Conservation (phyloP, 2,329 filamentous ascomycete species). For the Fusarium ambrosium region DNA sequence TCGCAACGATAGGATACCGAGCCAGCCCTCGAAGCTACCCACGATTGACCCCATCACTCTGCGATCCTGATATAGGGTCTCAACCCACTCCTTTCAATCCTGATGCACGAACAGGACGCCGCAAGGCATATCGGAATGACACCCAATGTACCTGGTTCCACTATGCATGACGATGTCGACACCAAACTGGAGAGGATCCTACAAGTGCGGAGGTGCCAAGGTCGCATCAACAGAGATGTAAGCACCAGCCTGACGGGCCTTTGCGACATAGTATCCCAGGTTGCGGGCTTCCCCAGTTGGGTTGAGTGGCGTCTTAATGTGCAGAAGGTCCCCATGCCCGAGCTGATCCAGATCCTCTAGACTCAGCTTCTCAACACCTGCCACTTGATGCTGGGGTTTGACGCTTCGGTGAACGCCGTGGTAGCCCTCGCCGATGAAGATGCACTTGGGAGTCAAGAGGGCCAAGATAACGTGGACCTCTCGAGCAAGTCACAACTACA, state of each 20-base stretch:
- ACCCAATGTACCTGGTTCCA: conserved; percentile 96
- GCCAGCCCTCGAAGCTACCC: conserved; percentile 89
- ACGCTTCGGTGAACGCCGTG: background rate
- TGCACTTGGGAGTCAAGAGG: background rate
- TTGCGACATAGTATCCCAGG: background rate
- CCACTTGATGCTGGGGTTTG: background rate
- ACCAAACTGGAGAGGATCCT: conserved; percentile 82
- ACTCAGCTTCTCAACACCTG: background rate
- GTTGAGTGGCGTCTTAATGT: background rate
- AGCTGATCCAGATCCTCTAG: background rate
- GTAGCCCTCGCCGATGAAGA: background rate
- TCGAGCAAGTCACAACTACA: background rate
- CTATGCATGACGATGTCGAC: conserved; percentile 90
- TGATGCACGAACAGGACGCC: conserved; percentile 79
- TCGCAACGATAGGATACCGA: conserved; percentile 63
- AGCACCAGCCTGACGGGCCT: conserved; percentile 65
- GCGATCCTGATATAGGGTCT: conserved; percentile 73
- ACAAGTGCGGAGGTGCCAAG: conserved; percentile 78
- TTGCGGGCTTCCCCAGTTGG: background rate
- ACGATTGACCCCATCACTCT: conserved; percentile 83
- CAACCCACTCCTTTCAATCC: conserved; percentile 66
- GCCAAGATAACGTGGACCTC: background rate
- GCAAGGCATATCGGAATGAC: conserved; percentile 88
- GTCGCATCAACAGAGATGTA: conserved; percentile 87
- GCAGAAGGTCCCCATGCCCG: background rate